Percentiles rank a stretch among this genome's conserved stretches.
phyloP scores from a whole-genome alignment of 1,139 yeast genomes.

The Yamadazyma mexicana region DNA sequence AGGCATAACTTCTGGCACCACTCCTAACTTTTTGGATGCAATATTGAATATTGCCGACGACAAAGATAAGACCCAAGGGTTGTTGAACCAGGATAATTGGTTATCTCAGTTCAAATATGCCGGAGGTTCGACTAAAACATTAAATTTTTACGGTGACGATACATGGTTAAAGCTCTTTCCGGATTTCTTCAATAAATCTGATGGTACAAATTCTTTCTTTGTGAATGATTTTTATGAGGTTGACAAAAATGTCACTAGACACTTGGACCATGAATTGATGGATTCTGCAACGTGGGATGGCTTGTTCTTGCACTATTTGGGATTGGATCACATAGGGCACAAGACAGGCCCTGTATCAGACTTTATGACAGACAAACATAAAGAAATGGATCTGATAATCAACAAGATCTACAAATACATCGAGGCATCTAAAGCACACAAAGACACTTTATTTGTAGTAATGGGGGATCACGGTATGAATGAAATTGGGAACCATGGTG shows the following conservation, averaged over 20 bases:
- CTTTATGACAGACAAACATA: slow-evolving; percentile 78
- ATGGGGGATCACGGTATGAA: slow-evolving; percentile 98
- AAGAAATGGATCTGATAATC: slow-evolving; percentile 79
- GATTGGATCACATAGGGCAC: slow-evolving; percentile 96
- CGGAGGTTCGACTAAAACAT: slow-evolving; percentile 27
- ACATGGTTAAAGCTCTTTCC: slow-evolving; percentile 95
- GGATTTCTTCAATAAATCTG: slow-evolving; percentile 56
- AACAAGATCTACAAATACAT: slow-evolving; percentile 50
- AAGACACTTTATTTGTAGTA: slow-evolving; percentile 68
- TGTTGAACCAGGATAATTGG: slow-evolving; percentile 86
- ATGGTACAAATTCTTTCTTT: slow-evolving; percentile 92
- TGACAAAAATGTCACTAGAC: slow-evolving; percentile 90
- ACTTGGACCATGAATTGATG: slow-evolving; percentile 58
- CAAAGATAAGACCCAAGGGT: slow-evolving; percentile 69
- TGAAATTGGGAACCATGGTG: slow-evolving; percentile 93
- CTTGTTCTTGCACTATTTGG: slow-evolving; percentile 84
- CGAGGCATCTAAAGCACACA: slow-evolving; percentile 15
- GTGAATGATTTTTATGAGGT: slow-evolving; percentile 95
- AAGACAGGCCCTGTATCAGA: slow-evolving; percentile 86
- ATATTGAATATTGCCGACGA: slow-evolving; percentile 92
- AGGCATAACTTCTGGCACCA: slow-evolving; percentile 80
- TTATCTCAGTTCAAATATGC: slow-evolving; percentile 58
- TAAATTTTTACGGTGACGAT: slow-evolving; percentile 94
- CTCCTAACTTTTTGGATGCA: slow-evolving; percentile 81
- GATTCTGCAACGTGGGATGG: slow-evolving; percentile 66